Conservation (phyloP, 2,329 filamentous ascomycete genomes). For the Pestalotiopsis sp. region DNA sequence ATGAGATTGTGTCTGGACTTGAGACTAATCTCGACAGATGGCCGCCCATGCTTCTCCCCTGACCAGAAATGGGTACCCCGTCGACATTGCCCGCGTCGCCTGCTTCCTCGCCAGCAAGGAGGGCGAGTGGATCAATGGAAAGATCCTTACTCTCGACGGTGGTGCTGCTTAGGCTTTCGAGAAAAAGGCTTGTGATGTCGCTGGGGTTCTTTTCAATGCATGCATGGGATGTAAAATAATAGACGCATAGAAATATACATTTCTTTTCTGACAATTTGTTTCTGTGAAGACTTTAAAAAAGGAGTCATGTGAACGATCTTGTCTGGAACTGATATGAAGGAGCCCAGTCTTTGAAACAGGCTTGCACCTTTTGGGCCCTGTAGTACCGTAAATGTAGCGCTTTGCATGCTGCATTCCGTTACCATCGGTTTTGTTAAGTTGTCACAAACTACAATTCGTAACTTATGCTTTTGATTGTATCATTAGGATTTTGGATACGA, state of each 20-base stretch:
- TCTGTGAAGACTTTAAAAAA: no score
- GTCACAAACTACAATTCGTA: no score
- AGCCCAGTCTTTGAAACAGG: no score
- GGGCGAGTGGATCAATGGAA: constrained; percentile 40
- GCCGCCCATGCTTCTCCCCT: constrained; percentile 39
- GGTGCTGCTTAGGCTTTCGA: constrained; percentile 16
- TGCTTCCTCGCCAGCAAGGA: constrained; percentile 34
- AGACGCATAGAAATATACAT: not conserved
- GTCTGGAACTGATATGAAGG: no score
- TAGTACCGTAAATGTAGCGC: no score
- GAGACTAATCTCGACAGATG: constrained; percentile 24
- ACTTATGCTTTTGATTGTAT: no score
- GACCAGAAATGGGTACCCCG: constrained; percentile 30
- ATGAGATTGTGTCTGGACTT: not conserved
- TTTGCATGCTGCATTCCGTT: no score
- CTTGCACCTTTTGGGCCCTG: no score
- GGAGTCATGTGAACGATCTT: no score
- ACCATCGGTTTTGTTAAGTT: no score
- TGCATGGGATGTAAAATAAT: not conserved
- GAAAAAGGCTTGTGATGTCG: not conserved
- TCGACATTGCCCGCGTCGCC: constrained; percentile 34
- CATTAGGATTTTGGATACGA: no score
- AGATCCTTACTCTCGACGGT: constrained; percentile 36
- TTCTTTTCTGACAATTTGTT: no score
- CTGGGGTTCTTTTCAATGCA: not conserved